A percentile compares a stretch with the other conserved stretches of the same genome.
phyloP scores from a whole-genome alignment of 139 green algal genomes.

The Micractinium sp. region DNA sequence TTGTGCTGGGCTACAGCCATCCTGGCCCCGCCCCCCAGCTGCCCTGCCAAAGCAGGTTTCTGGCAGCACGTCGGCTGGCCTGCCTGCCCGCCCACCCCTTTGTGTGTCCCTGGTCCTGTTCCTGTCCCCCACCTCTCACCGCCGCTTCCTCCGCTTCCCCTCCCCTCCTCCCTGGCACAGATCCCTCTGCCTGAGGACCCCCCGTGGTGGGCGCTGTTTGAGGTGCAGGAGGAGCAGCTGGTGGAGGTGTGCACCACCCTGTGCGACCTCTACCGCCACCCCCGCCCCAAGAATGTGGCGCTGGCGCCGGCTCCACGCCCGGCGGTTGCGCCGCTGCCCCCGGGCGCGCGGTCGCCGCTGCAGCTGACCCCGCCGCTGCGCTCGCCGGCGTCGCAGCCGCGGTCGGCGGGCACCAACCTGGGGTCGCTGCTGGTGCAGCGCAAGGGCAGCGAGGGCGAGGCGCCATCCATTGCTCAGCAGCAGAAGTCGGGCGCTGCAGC shows the following conservation, averaged over 20 bases:
- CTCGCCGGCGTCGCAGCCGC: not conserved
- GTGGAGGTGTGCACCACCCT: constrained; percentile 66
- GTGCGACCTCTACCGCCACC: constrained; percentile 52
- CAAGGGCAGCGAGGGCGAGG: not conserved
- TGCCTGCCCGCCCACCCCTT: not conserved
- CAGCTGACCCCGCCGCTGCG: constrained; percentile 13
- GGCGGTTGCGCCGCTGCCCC: not conserved
- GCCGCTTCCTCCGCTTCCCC: not conserved
- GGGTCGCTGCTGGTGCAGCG: not conserved
- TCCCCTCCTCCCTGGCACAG: constrained; percentile 29
- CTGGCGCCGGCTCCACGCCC: not conserved
- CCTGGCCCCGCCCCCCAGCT: too few relatives aligned
- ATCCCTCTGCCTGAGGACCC: constrained; percentile 75
- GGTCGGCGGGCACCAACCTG: not conserved
- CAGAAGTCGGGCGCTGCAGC: not conserved
- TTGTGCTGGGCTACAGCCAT: too few relatives aligned
- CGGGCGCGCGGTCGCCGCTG: not conserved
- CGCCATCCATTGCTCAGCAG: not conserved
- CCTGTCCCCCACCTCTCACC: not conserved
- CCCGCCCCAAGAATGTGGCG: not conserved
- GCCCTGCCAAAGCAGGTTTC: not conserved
- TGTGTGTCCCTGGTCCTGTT: not conserved
- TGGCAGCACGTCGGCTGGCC: not conserved
- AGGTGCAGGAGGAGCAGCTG: constrained; percentile 65
- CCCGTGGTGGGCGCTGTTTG: constrained; percentile 85